A percentile compares a stretch with the other conserved stretches of the same genome.
Conservation (phyloP, 2,329 filamentous ascomycete species). For the Alternaria tenuissima region DNA sequence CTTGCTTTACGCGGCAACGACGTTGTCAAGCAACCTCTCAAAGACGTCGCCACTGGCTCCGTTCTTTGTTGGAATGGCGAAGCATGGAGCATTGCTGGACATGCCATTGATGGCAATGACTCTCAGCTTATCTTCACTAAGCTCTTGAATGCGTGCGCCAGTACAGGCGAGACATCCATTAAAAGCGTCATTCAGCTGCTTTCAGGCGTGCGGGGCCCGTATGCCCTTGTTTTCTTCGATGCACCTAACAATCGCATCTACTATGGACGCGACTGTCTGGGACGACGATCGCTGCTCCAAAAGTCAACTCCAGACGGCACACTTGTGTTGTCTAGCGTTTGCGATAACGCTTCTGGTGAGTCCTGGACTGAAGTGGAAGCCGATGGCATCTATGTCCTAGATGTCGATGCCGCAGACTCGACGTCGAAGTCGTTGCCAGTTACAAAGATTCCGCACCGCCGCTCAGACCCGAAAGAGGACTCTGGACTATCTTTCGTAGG, state of each 20-base stretch:
- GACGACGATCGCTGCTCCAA: conserved; percentile 79
- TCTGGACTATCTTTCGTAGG: conserved; percentile 42
- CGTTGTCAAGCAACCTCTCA: conserved; percentile 76
- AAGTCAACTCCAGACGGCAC: conserved; percentile 59
- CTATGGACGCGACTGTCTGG: conserved; percentile 87
- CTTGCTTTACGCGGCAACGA: conserved; percentile 84
- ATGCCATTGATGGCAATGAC: conserved; percentile 77
- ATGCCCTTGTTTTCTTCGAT: conserved; percentile 88
- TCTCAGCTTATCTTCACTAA: conserved; percentile 72
- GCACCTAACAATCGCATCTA: conserved; percentile 68
- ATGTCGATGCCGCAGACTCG: conserved; percentile 53
- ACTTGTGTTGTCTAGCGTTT: conserved; percentile 47
- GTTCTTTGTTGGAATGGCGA: conserved; percentile 97
- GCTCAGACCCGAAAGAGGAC: conserved; percentile 15
- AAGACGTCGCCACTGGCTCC: conserved; percentile 64
- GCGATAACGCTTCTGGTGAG: conserved; percentile 49
- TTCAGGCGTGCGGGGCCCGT: conserved; percentile 69
- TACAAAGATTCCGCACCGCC: conserved; percentile 36
- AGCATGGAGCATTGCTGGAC: conserved; percentile 77
- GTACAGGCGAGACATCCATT: conserved; percentile 8
- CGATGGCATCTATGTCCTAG: conserved; percentile 77
- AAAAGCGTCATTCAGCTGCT: conserved; percentile 33
- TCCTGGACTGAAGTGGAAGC: conserved; percentile 83
- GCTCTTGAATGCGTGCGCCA: conserved; percentile 54
- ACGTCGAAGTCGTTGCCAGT: conserved; percentile 7